Evolutionary conservation across 345 rosid genomes (phyloP).

Genomic region (Carallia pectinifolia): DNA sequence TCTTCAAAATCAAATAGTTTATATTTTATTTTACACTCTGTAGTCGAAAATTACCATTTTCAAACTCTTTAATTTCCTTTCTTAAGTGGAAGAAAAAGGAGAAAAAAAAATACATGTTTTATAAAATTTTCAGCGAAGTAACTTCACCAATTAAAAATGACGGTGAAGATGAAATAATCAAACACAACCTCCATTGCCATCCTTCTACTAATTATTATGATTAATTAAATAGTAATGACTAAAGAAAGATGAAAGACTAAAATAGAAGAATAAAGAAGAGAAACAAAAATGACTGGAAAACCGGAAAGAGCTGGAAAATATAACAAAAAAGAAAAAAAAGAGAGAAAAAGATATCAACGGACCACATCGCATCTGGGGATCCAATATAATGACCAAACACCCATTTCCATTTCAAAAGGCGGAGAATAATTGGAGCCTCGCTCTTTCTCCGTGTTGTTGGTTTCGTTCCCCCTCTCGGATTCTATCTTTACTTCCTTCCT

Average conservation of each 20-base stretch:
- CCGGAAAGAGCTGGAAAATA: constrained; percentile 8
- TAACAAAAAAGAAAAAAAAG: not conserved
- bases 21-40: too few relatives aligned
- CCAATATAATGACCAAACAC: constrained; percentile 8
- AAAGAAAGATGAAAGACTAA: not conserved
- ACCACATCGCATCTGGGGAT: constrained; percentile 4
- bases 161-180: too few relatives aligned
- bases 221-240: not conserved
- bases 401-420: not conserved
- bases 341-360: constrained; percentile 15
- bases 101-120: too few relatives aligned
- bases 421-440: not conserved
- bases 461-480: not conserved
- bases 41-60: too few relatives aligned
- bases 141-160: too few relatives aligned
- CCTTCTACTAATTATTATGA: not conserved
- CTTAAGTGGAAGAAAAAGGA: too few relatives aligned
- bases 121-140: too few relatives aligned
- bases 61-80: too few relatives aligned
- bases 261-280: not conserved
- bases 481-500: too few relatives aligned
- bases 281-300: constrained; percentile 12
- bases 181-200: too few relatives aligned
- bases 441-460: not conserved
- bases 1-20: too few relatives aligned